Evolutionary conservation across 1,284 basidiomycete species (phyloP), one percentile per base, ranked within the genome.

Genomic region (Ceratorhiza oryzae-sativae): DNA sequence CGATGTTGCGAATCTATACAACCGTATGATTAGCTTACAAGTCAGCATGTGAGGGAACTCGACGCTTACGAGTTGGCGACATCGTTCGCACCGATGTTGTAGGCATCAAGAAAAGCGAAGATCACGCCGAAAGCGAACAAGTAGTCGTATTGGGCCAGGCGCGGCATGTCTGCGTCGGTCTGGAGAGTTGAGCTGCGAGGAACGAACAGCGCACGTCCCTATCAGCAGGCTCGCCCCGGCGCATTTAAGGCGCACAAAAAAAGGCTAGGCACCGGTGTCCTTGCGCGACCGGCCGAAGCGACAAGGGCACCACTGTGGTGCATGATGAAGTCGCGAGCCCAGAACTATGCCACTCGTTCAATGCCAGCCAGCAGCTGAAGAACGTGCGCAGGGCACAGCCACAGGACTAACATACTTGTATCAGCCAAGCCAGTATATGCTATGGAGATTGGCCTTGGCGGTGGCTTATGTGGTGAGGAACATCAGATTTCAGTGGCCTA

Each of bases 51-150:
- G 41, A 30, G 12, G 23, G 51, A 34, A 3, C 39, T 41, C 25
- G 25, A 9, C 2, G 34, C 67, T 71, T 6, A 71, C 60, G 60
- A 73, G 71, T 78, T 78, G 9, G 78, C 78, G 10, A 78, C 79
- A 77, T 81, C 79, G 76, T 82, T 82, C 30, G 81, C 78, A 76
- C 83, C 83, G 70, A 84, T 84, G 78, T 82, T 83, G 80, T 77
- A 84, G 0, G 82, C 82, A 73, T 84, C 83, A 45, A 84, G 79
- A 4, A 78, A 77, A 23, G 79, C 77, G 75, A 83, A 82, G 56
- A 83, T 77, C 49, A 80, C 73, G 41, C 80, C 80, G 46, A 84
- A 79, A 48, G 79, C 82, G 72, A 84, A 82, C 68, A 84, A 77
- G 77, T 82, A 83, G 77, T 83, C 81, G 74, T 77, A 82, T 70